Evolutionary conservation across 164 flowering plant species (phyloP).

Genomic region (Sedum album): DNA sequence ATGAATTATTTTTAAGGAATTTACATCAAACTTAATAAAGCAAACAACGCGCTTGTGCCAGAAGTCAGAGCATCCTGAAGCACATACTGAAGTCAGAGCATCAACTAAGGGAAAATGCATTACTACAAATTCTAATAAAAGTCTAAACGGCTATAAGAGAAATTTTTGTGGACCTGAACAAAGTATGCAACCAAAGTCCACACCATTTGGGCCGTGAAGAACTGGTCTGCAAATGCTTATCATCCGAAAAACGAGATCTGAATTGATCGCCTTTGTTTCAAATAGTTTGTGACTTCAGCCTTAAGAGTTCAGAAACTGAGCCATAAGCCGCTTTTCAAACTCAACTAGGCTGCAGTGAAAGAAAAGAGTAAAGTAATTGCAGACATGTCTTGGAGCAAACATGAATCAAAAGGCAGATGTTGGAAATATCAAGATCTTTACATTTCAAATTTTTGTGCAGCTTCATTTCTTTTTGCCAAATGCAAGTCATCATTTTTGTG

Average conservation of each 20-base stretch:
- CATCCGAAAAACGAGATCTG: background rate
- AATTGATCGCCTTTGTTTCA: background rate
- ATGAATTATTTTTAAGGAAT: too few species aligned
- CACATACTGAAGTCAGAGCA: too few species aligned
- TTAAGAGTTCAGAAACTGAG: constrained; percentile 27
- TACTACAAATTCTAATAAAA: too few species aligned
- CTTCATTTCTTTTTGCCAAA: constrained; percentile 50
- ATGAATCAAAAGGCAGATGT: background rate
- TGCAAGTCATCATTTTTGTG: constrained; percentile 52
- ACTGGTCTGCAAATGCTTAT: background rate
- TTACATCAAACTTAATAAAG: too few species aligned
- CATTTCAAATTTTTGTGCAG: constrained; percentile 63
- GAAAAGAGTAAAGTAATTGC: background rate
- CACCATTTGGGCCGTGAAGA: background rate
- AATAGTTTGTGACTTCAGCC: constrained; percentile 10
- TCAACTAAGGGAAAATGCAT: too few species aligned
- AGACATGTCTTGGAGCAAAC: background rate
- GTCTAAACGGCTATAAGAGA: background rate
- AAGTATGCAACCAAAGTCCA: background rate
- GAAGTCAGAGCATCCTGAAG: too few species aligned
- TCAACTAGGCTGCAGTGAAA: constrained; percentile 44
- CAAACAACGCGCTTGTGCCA: too few species aligned
- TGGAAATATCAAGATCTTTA: constrained; percentile 21
- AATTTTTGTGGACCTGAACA: background rate
- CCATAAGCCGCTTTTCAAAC: constrained; percentile 47